phyloP scores from a whole-genome alignment of 2,329 filamentous ascomycete species.

The Nothophaeocryptopus gaeumannii region DNA sequence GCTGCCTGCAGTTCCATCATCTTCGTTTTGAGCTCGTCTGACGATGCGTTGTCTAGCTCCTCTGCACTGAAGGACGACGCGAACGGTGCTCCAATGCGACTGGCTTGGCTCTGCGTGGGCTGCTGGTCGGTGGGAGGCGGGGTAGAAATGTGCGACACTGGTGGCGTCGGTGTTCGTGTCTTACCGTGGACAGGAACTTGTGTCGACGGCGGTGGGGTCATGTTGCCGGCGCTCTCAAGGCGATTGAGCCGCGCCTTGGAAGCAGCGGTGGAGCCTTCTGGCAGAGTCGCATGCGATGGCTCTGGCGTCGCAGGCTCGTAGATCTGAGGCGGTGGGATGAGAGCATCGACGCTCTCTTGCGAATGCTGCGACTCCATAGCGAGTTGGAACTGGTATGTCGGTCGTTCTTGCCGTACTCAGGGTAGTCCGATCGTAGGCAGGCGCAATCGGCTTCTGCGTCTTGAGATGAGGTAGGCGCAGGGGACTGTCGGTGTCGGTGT shows the following conservation, averaged over 20 bases:
- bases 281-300: constrained; percentile 35
- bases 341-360: constrained; percentile 12
- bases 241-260: constrained; percentile 18
- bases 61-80: constrained; percentile 44
- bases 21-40: constrained; percentile 54
- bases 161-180: constrained; percentile 52
- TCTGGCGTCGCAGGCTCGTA: constrained; percentile 28
- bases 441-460: neutral
- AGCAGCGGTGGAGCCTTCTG: constrained; percentile 41
- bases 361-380: constrained; percentile 11
- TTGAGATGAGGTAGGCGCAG: neutral
- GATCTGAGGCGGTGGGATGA: constrained; percentile 18
- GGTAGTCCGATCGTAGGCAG: too few species aligned
- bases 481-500: neutral
- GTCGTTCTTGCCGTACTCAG: neutral
- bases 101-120: constrained; percentile 12
- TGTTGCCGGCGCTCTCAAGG: constrained; percentile 40
- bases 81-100: constrained; percentile 13
- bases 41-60: constrained; percentile 52
- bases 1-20: constrained; percentile 52
- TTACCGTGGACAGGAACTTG: constrained; percentile 47
- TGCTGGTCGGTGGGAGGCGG: constrained; percentile 44
- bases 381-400: neutral
- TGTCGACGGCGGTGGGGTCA: constrained; percentile 64
- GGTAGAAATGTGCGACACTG: constrained; percentile 48